These are phyloP conservation scores for Wickerhamiella sergipiensis DNA, from an alignment of 805 yeast genomes.

Conservation along the genomic window DNA sequence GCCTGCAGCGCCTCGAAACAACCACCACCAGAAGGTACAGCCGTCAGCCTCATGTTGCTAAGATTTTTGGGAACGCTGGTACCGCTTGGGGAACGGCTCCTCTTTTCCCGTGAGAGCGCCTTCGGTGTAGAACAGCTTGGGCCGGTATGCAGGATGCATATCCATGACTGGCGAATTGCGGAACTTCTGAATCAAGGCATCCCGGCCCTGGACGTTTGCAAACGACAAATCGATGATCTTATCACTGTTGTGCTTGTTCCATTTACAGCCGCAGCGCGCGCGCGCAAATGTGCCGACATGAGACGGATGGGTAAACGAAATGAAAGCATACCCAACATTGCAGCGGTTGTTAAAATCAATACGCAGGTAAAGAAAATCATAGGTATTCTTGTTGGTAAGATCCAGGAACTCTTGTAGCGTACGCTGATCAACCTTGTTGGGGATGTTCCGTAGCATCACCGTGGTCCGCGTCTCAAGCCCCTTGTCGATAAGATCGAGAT, in stretches of 20 bases:
- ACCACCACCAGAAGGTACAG: neutral
- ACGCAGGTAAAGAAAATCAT: constrained; percentile 33
- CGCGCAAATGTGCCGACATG: constrained; percentile 33
- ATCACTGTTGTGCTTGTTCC: constrained; percentile 36
- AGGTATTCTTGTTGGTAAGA: constrained; percentile 28
- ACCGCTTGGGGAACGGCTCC: constrained; percentile 9
- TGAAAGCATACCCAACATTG: constrained; percentile 45
- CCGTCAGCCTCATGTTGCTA: neutral
- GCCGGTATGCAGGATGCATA: constrained; percentile 34
- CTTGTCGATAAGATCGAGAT: constrained; percentile 27
- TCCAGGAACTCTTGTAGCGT: constrained; percentile 35
- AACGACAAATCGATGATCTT: constrained; percentile 39
- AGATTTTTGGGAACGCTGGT: neutral
- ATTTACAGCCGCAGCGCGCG: constrained; percentile 34
- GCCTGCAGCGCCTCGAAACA: neutral
- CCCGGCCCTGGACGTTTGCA: constrained; percentile 39
- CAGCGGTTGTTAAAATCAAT: constrained; percentile 40
- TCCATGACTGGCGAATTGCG: constrained; percentile 38
- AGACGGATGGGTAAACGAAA: constrained; percentile 33
- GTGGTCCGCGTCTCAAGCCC: constrained; percentile 36
- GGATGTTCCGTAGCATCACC: constrained; percentile 40
- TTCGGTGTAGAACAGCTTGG: constrained; percentile 33
- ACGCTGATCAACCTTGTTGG: constrained; percentile 36
- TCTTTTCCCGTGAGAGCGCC: constrained; percentile 33
- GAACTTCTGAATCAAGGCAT: constrained; percentile 33